phyloP scores from a whole-genome alignment of 2,329 filamentous ascomycete species.

The Graphilbum fragrans region DNA sequence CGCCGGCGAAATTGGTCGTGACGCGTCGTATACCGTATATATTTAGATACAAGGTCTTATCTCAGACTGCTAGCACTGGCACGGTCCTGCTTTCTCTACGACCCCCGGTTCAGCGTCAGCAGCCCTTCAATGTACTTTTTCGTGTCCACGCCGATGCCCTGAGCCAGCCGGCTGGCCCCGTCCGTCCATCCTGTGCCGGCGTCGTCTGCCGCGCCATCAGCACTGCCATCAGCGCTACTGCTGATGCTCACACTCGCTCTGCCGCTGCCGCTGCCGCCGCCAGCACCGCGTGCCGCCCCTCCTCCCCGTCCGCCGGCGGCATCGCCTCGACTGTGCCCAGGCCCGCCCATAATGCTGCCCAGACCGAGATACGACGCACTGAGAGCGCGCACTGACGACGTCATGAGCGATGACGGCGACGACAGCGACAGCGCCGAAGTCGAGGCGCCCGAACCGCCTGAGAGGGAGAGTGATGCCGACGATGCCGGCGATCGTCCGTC shows the following conservation, averaged over 20 bases:
- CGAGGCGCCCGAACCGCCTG: too few relatives aligned
- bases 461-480: conserved; percentile 16
- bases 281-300: conserved; percentile 11
- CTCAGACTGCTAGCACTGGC: too few relatives aligned
- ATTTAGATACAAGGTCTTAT: too few relatives aligned
- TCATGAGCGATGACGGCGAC: not conserved
- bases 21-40: too few relatives aligned
- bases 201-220: conserved; percentile 1
- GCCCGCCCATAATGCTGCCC: not conserved
- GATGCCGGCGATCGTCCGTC: conserved; percentile 19
- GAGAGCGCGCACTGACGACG: conserved; percentile 5
- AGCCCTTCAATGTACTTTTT: conserved; percentile 63
- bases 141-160: conserved; percentile 68
- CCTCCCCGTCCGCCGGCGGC: conserved; percentile 33
- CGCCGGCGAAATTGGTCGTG: too few relatives aligned
- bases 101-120: conserved; percentile 44
- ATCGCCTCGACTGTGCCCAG: too few relatives aligned
- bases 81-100: too few relatives aligned
- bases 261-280: conserved; percentile 34
- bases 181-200: conserved; percentile 32
- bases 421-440: not conserved
- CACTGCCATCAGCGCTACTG: conserved; percentile 16
- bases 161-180: conserved; percentile 48
- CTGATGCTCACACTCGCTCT: conserved; percentile 33
- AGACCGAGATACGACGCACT: conserved; percentile 7